Conservation (phyloP, 306 rosid species). For the Bauhinia variegata region DNA sequence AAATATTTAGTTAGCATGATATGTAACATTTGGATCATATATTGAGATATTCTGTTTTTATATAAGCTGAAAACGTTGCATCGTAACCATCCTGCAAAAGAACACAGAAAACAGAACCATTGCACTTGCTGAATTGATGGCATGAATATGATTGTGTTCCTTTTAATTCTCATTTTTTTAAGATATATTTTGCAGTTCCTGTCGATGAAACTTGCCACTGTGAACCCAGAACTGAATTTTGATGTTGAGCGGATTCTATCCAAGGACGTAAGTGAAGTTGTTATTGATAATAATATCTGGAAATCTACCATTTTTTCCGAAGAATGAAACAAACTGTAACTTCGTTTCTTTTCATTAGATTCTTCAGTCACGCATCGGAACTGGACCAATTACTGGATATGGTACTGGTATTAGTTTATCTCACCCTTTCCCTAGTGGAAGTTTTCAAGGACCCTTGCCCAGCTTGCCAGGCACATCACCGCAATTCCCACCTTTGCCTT, state of each 20-base stretch:
- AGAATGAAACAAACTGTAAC: conserved; percentile 6
- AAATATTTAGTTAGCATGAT: too few species aligned
- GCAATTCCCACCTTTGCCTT: conserved; percentile 72
- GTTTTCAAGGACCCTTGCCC: conserved; percentile 64
- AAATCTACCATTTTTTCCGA: neutral
- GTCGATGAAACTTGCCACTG: conserved; percentile 98
- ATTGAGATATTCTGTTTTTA: conserved; percentile 6
- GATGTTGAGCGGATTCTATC: conserved; percentile 83
- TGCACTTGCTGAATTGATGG: neutral
- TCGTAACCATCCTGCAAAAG: conserved; percentile 8
- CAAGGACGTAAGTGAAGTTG: conserved; percentile 76
- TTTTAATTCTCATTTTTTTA: conserved; percentile 19
- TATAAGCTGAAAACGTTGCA: conserved; percentile 1
- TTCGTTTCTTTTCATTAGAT: conserved; percentile 51
- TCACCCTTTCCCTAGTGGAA: conserved; percentile 56
- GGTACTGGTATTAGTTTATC: conserved; percentile 63
- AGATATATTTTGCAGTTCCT: conserved; percentile 66
- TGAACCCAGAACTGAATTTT: conserved; percentile 85
- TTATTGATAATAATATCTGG: neutral
- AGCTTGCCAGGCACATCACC: conserved; percentile 60
- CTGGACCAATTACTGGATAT: conserved; percentile 59
- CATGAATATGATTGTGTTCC: neutral
- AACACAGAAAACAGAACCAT: neutral
- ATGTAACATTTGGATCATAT: neutral
- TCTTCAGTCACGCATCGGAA: conserved; percentile 64